Conservation (phyloP, 768 basidiomycete genomes). For the Lactarius hengduanensis region DNA sequence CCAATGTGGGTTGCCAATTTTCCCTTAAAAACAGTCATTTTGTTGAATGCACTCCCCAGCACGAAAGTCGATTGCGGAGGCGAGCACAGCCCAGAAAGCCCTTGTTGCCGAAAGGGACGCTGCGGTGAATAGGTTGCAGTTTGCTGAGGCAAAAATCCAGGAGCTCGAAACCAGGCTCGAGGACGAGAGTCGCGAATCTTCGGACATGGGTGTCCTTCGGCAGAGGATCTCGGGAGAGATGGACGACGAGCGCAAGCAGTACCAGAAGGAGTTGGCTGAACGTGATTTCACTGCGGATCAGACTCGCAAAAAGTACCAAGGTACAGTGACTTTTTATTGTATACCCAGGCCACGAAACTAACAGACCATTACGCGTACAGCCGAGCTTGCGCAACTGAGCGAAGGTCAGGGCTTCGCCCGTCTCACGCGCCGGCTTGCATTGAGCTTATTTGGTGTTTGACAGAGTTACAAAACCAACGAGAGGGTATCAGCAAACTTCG, state of each 20-base stretch:
- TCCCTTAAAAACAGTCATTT: not conserved
- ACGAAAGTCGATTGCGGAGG: slow-evolving; percentile 57
- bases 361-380: slow-evolving; percentile 38
- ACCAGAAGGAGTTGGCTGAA: slow-evolving; percentile 77
- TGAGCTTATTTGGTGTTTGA: slow-evolving; percentile 2
- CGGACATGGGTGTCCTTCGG: slow-evolving; percentile 61
- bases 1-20: slow-evolving; percentile 44
- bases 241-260: slow-evolving; percentile 74
- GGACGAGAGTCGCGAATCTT: slow-evolving; percentile 64
- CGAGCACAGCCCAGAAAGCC: slow-evolving; percentile 57
- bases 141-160: slow-evolving; percentile 50
- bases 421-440: not conserved
- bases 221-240: slow-evolving; percentile 72
- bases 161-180: slow-evolving; percentile 65
- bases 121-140: slow-evolving; percentile 47
- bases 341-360: slow-evolving; percentile 2
- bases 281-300: slow-evolving; percentile 77
- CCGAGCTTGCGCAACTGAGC: slow-evolving; percentile 73
- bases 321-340: slow-evolving; percentile 38
- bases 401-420: slow-evolving; percentile 51
- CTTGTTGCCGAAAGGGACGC: slow-evolving; percentile 52
- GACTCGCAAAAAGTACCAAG: slow-evolving; percentile 85
- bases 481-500: slow-evolving; percentile 73
- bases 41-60: slow-evolving; percentile 39
- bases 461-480: slow-evolving; percentile 76